Base-by-base conservation (phyloP, 176 grass and related monocot genomes). In the Oryza coarctata region DNA sequence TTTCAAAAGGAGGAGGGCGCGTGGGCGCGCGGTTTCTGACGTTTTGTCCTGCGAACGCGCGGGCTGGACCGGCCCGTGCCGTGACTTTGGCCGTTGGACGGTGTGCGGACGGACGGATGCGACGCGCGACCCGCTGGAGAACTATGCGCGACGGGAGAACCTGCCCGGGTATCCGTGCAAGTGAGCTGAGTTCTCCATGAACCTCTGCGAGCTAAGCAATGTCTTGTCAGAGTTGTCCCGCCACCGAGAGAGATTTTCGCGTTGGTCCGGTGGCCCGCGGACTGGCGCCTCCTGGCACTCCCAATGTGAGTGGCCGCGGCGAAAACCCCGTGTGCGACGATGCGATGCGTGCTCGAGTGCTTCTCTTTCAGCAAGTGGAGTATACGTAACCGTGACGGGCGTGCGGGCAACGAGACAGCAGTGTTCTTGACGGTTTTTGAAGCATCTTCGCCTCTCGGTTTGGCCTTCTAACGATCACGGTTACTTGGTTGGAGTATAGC, bases 21-120 rank as follows among this genome's bases (percentile, higher is more conserved):
- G 41, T 4, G 32, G 4, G 81, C 67, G 83, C 76, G 75, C 65
- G 43, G 71, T 58, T 75, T 86, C 67, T 62, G 80, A 84, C 17
- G 64, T 25, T 47, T 45, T 36, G 40, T 67, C 33, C 12, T 50
- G 22, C 36, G 25, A n/a, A 8, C 20, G 50, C 41, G 52, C 6
- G 14, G 79, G 83, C 34, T 73, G 61, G 55, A 3, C 13, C 13
- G 26, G 26, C 13, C 20, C 2, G 3, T 20, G 15, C n/a, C 47
- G 47, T 20, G 28, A 22, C 4, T 2, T 11, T 0, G 2, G 1
- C 84, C 83, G 84, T 84, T n/a, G 70, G 90, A 84, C 87, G 43
- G 22, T 25, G 58, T 25, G 31, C 12, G 45, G 55, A 75, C 41
- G 49, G 70, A 40, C 47, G 58, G 82, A 62, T 49, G 75, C 41